These are phyloP conservation scores for Thielaviopsis musarum DNA, from an alignment of 2,329 filamentous ascomycete species.

Conservation along the genomic window DNA sequence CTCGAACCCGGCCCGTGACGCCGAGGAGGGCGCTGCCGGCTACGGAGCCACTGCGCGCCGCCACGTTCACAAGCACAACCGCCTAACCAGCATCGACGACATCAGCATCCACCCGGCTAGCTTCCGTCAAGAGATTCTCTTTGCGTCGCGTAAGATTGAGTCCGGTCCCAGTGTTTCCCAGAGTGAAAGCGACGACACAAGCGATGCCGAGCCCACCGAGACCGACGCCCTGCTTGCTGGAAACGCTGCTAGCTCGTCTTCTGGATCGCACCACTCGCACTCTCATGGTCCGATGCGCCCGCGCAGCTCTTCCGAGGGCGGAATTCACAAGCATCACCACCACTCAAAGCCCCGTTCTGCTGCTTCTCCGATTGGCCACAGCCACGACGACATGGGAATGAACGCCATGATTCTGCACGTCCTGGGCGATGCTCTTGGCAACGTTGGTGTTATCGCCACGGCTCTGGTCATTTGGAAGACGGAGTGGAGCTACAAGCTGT, in stretches of 20 bases:
- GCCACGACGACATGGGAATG: slow-evolving; percentile 88
- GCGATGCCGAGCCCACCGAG: slow-evolving; percentile 23
- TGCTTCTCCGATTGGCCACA: slow-evolving; percentile 46
- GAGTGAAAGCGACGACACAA: slow-evolving; percentile 23
- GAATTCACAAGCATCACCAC: slow-evolving; percentile 53
- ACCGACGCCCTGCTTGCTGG: slow-evolving; percentile 31
- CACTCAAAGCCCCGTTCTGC: slow-evolving; percentile 58
- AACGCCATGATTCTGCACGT: slow-evolving; percentile 63
- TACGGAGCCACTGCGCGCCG: slow-evolving; percentile 21
- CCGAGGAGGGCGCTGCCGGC: slow-evolving; percentile 29
- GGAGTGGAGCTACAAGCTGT: slow-evolving; percentile 62
- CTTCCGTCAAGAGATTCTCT: slow-evolving; percentile 84
- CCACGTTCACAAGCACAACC: slow-evolving; percentile 25
- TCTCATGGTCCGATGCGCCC: slow-evolving; percentile 14
- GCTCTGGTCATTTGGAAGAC: slow-evolving; percentile 87
- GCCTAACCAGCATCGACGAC: slow-evolving; percentile 49
- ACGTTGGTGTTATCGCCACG: slow-evolving; percentile 69
- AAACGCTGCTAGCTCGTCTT: slow-evolving; percentile 18
- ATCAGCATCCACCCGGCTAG: slow-evolving; percentile 79
- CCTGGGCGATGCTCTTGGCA: slow-evolving; percentile 70
- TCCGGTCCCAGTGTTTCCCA: slow-evolving; percentile 19
- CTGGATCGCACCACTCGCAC: slow-evolving; percentile 11
- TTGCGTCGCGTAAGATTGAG: slow-evolving; percentile 34
- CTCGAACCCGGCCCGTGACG: slow-evolving; percentile 19
- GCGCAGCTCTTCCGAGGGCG: slow-evolving; percentile 31